Percentiles rank a stretch among this genome's conserved stretches.
Evolutionary conservation across 202 grass and related monocot genomes (phyloP).

Genomic region (Saccharum hybrid): DNA sequence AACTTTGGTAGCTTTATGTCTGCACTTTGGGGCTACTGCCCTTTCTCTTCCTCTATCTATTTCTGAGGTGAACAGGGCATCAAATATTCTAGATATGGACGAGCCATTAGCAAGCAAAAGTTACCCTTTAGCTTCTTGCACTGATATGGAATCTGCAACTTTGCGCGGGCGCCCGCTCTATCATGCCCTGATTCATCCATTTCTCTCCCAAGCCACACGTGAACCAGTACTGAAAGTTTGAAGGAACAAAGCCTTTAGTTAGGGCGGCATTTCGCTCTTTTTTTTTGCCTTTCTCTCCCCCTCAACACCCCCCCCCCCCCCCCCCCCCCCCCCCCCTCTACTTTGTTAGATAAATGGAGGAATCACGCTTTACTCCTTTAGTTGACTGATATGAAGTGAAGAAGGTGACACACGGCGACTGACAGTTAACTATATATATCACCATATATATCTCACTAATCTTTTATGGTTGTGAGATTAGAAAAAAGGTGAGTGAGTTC

Average conservation of each 20-base stretch:
- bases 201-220: constrained; percentile 35
- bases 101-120: constrained; percentile 24
- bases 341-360: constrained; percentile 52
- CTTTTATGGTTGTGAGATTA: constrained; percentile 25
- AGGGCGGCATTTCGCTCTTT: background rate
- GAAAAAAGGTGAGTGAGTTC: constrained; percentile 4
- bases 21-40: constrained; percentile 2
- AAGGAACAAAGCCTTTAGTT: constrained; percentile 32
- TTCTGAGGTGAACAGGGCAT: constrained; percentile 20
- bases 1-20: background rate
- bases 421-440: constrained; percentile 37
- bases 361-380: constrained; percentile 45
- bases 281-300: background rate
- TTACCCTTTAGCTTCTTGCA: background rate
- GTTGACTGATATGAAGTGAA: constrained; percentile 13
- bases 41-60: constrained; percentile 14
- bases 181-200: constrained; percentile 2
- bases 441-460: constrained; percentile 4
- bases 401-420: constrained; percentile 25
- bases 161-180: background rate
- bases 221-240: constrained; percentile 21
- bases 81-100: constrained; percentile 30
- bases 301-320: too few species aligned
- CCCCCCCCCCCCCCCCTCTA: background rate
- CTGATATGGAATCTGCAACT: constrained; percentile 13